Percentiles rank a stretch among this genome's conserved stretches.
Conservation (phyloP, 2,329 filamentous ascomycete genomes). For the Zymoseptoria passerinii region DNA sequence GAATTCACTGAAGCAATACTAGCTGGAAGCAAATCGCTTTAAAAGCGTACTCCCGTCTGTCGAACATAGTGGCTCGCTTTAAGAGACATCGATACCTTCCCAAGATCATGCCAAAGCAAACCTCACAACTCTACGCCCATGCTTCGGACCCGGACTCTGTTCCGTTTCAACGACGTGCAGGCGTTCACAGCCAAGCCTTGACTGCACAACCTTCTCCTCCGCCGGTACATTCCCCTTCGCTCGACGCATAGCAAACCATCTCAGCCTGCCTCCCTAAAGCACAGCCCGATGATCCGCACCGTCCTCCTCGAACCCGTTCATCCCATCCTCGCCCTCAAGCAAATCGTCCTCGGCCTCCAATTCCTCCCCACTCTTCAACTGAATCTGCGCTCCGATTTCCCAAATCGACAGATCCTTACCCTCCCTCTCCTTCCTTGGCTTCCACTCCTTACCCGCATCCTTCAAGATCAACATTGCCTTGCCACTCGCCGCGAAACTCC, state of each 20-base stretch:
- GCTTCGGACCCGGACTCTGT: background rate
- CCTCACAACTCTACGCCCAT: background rate
- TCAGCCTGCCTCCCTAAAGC: background rate
- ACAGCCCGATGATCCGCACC: background rate
- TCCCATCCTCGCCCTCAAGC: background rate
- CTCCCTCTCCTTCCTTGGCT: constrained; percentile 35
- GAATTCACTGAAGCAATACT: too few species aligned
- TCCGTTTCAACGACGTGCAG: background rate
- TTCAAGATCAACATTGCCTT: constrained; percentile 56
- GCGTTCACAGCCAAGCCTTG: background rate
- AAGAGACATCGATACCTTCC: background rate
- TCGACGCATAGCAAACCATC: background rate
- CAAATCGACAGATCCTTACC: constrained; percentile 38
- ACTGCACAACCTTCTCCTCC: background rate
- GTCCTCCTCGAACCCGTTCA: background rate
- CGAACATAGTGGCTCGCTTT: too few species aligned
- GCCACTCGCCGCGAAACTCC: constrained; percentile 65
- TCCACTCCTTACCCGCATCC: constrained; percentile 33
- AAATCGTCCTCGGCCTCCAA: background rate
- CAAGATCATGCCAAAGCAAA: background rate
- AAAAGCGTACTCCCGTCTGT: too few species aligned
- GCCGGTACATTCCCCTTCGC: background rate
- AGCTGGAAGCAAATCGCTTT: too few species aligned
- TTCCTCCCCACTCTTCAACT: background rate
- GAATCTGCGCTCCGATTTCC: constrained; percentile 31